Percentiles rank a stretch among this genome's conserved stretches.
phyloP scores from a whole-genome alignment of 192 early-diverging fungal species.

The Paraglomus occultum region DNA sequence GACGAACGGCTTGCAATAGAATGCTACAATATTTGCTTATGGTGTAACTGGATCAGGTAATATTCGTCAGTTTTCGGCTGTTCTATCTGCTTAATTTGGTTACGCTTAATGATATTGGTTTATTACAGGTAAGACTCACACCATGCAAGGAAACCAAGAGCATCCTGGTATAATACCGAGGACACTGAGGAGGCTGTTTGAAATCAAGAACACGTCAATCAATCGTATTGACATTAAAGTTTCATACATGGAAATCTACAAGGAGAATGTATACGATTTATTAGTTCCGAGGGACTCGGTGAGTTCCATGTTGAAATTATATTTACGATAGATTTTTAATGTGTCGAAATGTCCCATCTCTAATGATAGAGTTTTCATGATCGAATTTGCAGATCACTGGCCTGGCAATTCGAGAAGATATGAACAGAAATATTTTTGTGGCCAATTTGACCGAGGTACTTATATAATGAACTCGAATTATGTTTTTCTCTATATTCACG shows the following conservation, averaged over 20 bases:
- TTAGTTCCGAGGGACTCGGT: slow-evolving; percentile 41
- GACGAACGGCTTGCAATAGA: slow-evolving; percentile 12
- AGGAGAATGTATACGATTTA: slow-evolving; percentile 62
- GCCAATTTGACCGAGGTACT: slow-evolving; percentile 52
- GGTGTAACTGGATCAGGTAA: slow-evolving; percentile 64
- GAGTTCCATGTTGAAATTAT: neutral
- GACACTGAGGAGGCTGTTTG: slow-evolving; percentile 54
- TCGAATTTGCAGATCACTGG: slow-evolving; percentile 29
- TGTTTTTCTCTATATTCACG: neutral
- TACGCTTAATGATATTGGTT: neutral
- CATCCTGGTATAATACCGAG: slow-evolving; percentile 65
- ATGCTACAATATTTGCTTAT: slow-evolving; percentile 69
- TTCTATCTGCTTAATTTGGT: neutral
- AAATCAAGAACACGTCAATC: slow-evolving; percentile 26
- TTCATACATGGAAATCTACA: slow-evolving; percentile 70
- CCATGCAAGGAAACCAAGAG: slow-evolving; percentile 52
- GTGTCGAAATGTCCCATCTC: neutral
- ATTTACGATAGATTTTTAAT: slow-evolving; percentile 6
- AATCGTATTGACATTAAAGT: slow-evolving; percentile 35
- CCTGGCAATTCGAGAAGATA: slow-evolving; percentile 58
- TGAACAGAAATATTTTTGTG: slow-evolving; percentile 50
- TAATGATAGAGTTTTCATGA: slow-evolving; percentile 5
- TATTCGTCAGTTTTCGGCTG: neutral
- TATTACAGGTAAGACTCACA: slow-evolving; percentile 54
- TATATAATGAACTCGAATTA: neutral